phyloP scores from a whole-genome alignment of 768 basidiomycete genomes.

The Phlegmacium glaucopus region DNA sequence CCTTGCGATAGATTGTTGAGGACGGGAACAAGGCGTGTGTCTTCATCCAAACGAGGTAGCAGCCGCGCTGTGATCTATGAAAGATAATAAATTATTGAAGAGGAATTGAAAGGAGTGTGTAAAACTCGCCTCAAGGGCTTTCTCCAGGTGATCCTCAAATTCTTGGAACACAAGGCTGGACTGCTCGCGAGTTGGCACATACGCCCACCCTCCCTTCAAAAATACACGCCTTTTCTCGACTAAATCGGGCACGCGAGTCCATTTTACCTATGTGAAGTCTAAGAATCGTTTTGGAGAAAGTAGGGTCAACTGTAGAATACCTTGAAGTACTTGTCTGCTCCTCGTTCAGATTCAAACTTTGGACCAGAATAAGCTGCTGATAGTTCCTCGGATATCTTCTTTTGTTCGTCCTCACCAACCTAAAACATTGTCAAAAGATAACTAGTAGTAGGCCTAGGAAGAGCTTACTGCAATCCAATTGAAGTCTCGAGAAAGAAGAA shows the following conservation, averaged over 20 bases:
- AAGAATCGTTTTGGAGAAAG: not conserved
- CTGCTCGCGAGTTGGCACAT: conserved; percentile 73
- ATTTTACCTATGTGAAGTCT: conserved; percentile 65
- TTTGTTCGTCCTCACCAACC: conserved; percentile 62
- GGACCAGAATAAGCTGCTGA: conserved; percentile 39
- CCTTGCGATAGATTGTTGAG: conserved; percentile 90
- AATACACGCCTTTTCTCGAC: conserved; percentile 80
- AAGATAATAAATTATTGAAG: conserved; percentile 1
- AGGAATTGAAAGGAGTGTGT: conserved; percentile 8
- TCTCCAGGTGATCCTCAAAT: conserved; percentile 70
- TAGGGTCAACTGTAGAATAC: conserved; percentile 22
- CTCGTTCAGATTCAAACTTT: conserved; percentile 31
- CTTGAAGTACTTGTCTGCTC: conserved; percentile 72
- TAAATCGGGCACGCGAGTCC: conserved; percentile 93
- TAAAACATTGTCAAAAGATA: conserved; percentile 19
- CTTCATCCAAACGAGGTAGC: conserved; percentile 91
- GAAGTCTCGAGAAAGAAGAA: conserved; percentile 64
- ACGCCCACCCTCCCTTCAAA: conserved; percentile 81
- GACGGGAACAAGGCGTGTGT: conserved; percentile 85
- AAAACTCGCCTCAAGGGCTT: conserved; percentile 64
- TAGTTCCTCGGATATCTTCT: conserved; percentile 44
- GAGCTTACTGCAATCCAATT: conserved; percentile 57
- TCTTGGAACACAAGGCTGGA: conserved; percentile 87
- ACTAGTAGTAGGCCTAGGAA: not conserved
- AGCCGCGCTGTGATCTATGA: conserved; percentile 76